Conservation (phyloP, 305 asterid species). For the Solanum hybrid region DNA sequence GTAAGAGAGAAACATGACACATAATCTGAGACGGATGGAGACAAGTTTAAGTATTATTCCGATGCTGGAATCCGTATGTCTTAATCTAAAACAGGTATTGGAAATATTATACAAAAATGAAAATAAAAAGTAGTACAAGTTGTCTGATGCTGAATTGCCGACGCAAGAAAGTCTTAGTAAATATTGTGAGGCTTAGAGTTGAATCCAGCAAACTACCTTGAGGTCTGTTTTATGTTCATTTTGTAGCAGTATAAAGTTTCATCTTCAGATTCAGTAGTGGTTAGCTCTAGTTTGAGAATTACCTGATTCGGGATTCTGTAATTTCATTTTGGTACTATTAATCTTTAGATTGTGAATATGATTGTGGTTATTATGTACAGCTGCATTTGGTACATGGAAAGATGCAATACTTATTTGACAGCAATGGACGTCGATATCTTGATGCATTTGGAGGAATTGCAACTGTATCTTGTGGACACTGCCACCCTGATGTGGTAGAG, state of each 20-base stretch:
- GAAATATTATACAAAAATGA: neutral
- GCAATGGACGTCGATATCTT: constrained; percentile 57
- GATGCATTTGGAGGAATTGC: constrained; percentile 85
- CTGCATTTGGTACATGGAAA: constrained; percentile 71
- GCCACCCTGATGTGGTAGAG: constrained; percentile 79
- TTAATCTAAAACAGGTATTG: neutral
- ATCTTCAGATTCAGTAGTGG: neutral
- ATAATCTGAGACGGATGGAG: neutral
- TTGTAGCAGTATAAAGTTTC: neutral
- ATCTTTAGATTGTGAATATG: neutral
- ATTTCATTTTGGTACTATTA: neutral
- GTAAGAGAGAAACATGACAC: neutral
- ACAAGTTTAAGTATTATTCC: neutral
- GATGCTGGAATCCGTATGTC: neutral
- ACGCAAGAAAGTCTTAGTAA: neutral
- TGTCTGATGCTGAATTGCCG: neutral
- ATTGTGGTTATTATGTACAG: constrained; percentile 21
- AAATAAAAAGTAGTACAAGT: neutral
- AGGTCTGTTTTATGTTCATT: neutral
- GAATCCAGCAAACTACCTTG: neutral
- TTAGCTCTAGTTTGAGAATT: neutral
- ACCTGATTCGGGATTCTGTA: neutral
- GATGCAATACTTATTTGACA: constrained; percentile 82
- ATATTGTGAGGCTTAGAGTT: neutral
- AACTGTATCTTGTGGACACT: constrained; percentile 78